Conservation (phyloP, 371 early-diverging fungal species). For the Circinella minor region DNA sequence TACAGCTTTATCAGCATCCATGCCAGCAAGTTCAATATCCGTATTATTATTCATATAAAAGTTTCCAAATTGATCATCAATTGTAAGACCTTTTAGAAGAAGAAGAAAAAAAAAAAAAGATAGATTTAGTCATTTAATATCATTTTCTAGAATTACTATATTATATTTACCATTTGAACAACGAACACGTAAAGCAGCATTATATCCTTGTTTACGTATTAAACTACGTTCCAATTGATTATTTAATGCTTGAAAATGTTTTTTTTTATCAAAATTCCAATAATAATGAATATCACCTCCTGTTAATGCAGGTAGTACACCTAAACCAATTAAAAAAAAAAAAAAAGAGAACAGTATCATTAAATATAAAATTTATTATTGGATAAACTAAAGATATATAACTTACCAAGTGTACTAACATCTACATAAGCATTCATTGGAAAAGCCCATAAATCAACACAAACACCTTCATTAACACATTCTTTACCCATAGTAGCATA, state of each 20-base stretch:
- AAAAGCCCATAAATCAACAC: constrained; percentile 89
- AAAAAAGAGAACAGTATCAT: background rate
- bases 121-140: too few species aligned
- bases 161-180: constrained; percentile 76
- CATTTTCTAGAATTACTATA: too few species aligned
- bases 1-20: constrained; percentile 81
- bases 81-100: constrained; percentile 73
- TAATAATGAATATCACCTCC: constrained; percentile 89
- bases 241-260: constrained; percentile 70
- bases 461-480: constrained; percentile 79
- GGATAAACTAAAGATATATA: too few species aligned
- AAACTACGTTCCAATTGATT: constrained; percentile 73
- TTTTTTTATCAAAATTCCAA: constrained; percentile 70
- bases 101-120: background rate
- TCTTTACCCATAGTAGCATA: constrained; percentile 84
- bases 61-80: constrained; percentile 91
- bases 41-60: constrained; percentile 90
- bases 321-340: constrained; percentile 26
- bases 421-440: constrained; percentile 77
- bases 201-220: constrained; percentile 81
- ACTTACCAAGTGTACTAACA: constrained; percentile 75
- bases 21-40: constrained; percentile 90
- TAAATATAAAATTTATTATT: background rate
- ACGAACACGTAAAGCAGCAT: constrained; percentile 88
- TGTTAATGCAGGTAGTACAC: constrained; percentile 79